A percentile compares a stretch with the other conserved stretches of the same genome.
phyloP scores from a whole-genome alignment of 306 rosid genomes.

The Pyrus pyrifolia region DNA sequence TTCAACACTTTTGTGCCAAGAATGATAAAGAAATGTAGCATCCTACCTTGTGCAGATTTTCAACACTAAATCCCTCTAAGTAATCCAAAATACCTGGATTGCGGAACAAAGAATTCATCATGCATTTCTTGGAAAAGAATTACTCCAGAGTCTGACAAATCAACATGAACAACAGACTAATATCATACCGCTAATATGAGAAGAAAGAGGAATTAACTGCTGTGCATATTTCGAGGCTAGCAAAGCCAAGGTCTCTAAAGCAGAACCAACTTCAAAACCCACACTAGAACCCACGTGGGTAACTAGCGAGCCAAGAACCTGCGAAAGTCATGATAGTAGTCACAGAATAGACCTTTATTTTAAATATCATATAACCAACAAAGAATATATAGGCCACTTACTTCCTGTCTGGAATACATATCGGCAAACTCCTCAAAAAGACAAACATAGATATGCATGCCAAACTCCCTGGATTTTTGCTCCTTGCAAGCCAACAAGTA shows the following conservation, averaged over 20 bases:
- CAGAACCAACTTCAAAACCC: slow-evolving; percentile 28
- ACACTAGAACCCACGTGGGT: slow-evolving; percentile 38
- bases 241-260: slow-evolving; percentile 25
- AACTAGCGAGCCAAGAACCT: slow-evolving; percentile 38
- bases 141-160: not conserved
- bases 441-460: slow-evolving; percentile 21
- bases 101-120: slow-evolving; percentile 2
- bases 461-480: slow-evolving; percentile 24
- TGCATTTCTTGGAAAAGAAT: not conserved
- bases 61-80: slow-evolving; percentile 37
- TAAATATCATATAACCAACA: not conserved
- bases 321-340: not conserved
- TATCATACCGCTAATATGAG: slow-evolving; percentile 27
- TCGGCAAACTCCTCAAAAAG: slow-evolving; percentile 33
- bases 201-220: slow-evolving; percentile 31
- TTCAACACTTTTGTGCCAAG: not conserved
- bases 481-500: slow-evolving; percentile 36
- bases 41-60: slow-evolving; percentile 36
- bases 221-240: slow-evolving; percentile 24
- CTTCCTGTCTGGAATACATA: slow-evolving; percentile 40
- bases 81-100: slow-evolving; percentile 33
- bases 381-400: slow-evolving; percentile 3
- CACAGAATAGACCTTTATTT: not conserved
- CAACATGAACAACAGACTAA: not conserved
- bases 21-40: not conserved